Base-by-base conservation (phyloP, 176 grass and related monocot species). In the Areca catechu region DNA sequence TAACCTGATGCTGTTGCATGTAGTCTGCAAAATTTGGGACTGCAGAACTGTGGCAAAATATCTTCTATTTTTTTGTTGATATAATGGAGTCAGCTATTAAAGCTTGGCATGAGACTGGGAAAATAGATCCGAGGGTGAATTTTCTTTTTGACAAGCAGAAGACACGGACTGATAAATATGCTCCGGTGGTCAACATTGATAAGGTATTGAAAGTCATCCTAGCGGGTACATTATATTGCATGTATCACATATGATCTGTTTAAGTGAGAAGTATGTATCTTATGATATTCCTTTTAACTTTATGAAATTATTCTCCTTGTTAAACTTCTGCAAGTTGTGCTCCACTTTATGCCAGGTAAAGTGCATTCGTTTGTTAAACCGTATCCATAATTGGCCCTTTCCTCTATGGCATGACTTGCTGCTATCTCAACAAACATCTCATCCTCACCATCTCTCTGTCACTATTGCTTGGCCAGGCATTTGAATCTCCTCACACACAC, bases 401-500 rank as follows among this genome's bases (percentile, higher is more conserved):
- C 1, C 34, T 43, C 34, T 14, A 43, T 43, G 9, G 34, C 10
- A 43, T 43, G 7, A 12, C 1, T 43, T 14, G 34, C 1, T 0
- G 10, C 10, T 43, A 43, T 43, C 34, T 43, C 34, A 43, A 12
- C 34, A 43, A 14, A 43, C 34, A 43, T 43, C 34, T 43, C 34
- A 43, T 43, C 34, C 34, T 43, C 14, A 10, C 34, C 34, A 14
- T 43, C 9, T 29, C 17, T 16, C 19, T 62, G 19, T 74, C 1
- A 23, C 55, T 57, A 12, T 70, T 49, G 27, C 23, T 63, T 51
- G 19, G 20, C 24, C 73, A 97, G 92, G 92, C 92, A 61, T 97
- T 97, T 76, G 87, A 91, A 60, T 88, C 92, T 57, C 92, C 92
- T 49, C 49, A 97, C 61, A 97, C 92, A 49, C 92, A 97, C 69